Evolutionary conservation across 2,329 filamentous ascomycete genomes (phyloP).

Genomic region (Aspergillus felis): DNA sequence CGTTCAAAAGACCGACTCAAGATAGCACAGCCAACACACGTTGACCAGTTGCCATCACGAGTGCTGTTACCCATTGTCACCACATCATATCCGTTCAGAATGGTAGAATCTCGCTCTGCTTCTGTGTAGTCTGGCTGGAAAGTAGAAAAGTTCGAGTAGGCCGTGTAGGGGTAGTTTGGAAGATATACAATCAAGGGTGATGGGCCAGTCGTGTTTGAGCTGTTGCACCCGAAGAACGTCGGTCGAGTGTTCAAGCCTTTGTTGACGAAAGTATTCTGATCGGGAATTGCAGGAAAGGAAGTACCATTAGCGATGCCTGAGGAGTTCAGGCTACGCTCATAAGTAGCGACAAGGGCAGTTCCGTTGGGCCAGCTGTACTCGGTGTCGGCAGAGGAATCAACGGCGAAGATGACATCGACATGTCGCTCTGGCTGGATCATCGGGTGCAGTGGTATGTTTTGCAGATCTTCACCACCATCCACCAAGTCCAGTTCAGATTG

Average conservation of each 20-base stretch:
- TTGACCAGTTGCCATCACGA: conserved; percentile 66
- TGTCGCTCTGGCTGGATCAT: conserved; percentile 64
- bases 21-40: conserved; percentile 80
- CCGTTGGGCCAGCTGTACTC: conserved; percentile 68
- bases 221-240: conserved; percentile 74
- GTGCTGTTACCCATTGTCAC: conserved; percentile 78
- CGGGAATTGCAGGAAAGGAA: conserved; percentile 65
- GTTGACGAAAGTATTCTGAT: conserved; percentile 71
- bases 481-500: conserved; percentile 61
- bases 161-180: conserved; percentile 78
- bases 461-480: conserved; percentile 69
- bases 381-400: conserved; percentile 71
- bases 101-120: conserved; percentile 67
- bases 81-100: conserved; percentile 79
- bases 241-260: conserved; percentile 67
- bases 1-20: conserved; percentile 68
- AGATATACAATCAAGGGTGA: conserved; percentile 76
- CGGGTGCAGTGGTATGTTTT: conserved; percentile 73
- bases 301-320: conserved; percentile 59
- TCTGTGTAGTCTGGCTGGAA: conserved; percentile 63
- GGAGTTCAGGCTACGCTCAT: conserved; percentile 55
- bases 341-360: conserved; percentile 67
- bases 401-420: conserved; percentile 74
- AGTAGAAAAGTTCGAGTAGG: conserved; percentile 72
- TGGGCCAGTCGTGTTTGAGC: conserved; percentile 54